phyloP scores from a whole-genome alignment of 2,329 filamentous ascomycete genomes.

The Fusarium buharicum region DNA sequence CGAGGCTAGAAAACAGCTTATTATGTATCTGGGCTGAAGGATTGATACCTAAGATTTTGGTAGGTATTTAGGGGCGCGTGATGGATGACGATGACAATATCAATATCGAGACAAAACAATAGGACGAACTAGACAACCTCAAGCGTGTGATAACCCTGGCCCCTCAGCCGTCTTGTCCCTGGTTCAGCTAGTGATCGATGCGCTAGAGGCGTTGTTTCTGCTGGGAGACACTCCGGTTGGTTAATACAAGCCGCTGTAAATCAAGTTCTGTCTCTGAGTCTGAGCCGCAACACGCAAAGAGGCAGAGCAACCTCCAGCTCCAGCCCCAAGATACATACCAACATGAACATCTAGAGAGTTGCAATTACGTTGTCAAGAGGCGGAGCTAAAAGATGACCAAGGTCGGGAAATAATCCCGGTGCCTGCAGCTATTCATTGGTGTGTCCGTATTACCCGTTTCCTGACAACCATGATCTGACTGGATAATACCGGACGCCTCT shows the following conservation, averaged over 20 bases:
- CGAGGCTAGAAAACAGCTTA: background rate
- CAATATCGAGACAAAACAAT: constrained; percentile 16
- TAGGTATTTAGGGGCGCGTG: constrained; percentile 22
- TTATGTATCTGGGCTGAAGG: background rate
- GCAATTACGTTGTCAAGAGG: constrained; percentile 27
- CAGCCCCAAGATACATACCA: constrained; percentile 12
- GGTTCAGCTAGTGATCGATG: constrained; percentile 19
- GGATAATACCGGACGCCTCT: constrained; percentile 2
- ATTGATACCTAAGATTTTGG: background rate
- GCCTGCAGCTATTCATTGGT: constrained; percentile 20
- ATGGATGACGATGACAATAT: constrained; percentile 37
- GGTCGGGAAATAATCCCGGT: constrained; percentile 12
- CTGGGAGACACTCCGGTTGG: constrained; percentile 25
- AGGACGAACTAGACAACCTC: constrained; percentile 9
- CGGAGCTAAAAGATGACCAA: constrained; percentile 33
- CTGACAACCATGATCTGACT: constrained; percentile 6
- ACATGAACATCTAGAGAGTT: constrained; percentile 9
- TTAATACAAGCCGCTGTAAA: constrained; percentile 5
- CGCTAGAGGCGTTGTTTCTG: constrained; percentile 11
- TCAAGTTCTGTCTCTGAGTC: constrained; percentile 9
- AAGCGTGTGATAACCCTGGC: constrained; percentile 1
- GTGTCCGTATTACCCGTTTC: constrained; percentile 28
- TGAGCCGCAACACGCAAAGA: constrained; percentile 6
- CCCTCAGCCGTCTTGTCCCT: constrained; percentile 9
- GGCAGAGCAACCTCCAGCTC: background rate